phyloP scores from a whole-genome alignment of 148 eudicot species.

The Heliosperma pusillum region DNA sequence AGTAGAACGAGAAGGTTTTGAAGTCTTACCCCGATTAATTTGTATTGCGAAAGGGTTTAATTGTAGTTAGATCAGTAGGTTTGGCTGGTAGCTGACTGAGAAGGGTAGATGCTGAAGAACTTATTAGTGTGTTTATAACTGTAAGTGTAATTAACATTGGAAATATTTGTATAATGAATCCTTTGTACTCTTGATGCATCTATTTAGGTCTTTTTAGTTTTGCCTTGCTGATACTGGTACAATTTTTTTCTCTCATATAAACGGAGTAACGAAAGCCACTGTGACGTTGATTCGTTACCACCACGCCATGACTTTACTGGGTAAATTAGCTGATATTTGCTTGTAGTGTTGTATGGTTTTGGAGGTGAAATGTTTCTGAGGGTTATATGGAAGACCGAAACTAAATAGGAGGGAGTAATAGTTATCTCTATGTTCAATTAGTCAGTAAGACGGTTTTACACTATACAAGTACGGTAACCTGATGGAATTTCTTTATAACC shows the following conservation, averaged over 20 bases:
- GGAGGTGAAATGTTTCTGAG: no score
- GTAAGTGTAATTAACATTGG: constrained; percentile 10
- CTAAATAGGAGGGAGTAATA: neutral
- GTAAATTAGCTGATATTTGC: neutral
- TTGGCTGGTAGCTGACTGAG: constrained; percentile 4
- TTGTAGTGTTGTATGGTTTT: neutral
- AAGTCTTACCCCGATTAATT: neutral
- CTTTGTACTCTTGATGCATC: neutral
- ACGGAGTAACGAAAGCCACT: no score
- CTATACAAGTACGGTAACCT: no score
- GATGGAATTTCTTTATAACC: no score
- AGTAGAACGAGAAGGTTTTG: constrained; percentile 1
- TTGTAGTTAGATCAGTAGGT: neutral
- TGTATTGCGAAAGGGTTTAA: neutral
- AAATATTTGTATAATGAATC: constrained; percentile 6
- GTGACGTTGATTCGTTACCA: no score
- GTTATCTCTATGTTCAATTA: neutral
- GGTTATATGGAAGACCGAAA: no score
- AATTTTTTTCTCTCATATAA: no score
- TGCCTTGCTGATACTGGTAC: neutral
- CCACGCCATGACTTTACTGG: neutral
- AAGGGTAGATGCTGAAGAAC: constrained; percentile 10
- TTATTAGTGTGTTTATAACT: neutral
- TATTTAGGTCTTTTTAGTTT: no score
- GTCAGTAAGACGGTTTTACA: no score